Evolutionary conservation across 768 basidiomycete species (phyloP), one percentile per base, ranked within the genome.

Genomic region (Lactifluus volemus): DNA sequence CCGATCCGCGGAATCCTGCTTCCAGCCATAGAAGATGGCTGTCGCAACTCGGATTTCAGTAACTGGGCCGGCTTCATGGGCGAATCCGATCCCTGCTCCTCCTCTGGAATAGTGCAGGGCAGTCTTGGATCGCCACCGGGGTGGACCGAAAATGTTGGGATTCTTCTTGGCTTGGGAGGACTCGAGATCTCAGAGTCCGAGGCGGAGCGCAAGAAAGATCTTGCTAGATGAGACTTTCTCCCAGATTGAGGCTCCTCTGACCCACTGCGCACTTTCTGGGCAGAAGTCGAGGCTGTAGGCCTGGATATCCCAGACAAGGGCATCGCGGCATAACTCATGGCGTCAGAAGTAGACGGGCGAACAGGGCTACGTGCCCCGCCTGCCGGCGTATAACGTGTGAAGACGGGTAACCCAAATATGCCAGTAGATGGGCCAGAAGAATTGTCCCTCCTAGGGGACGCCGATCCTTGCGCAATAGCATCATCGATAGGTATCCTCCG

Each of bases 1-100:
- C 73, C 73, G 30, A 72, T 71, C 12, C 73, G 57, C 4, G 73
- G 73, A n/a, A 74, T 74, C 59, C 66, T 70, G 56, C 73, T 74
- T 14, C 67, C 67, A 15, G 63, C 59, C n/a, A 66, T 61, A 14
- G 68, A 63, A 19, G 72, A 68, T 1, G 72, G 72, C 34, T 70
- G 71, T 30, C 71, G 65, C 30, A 72, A 36, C 14, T 47, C 63
- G 5, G 70, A 70, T 25, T 58, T 36, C 41, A 12, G n/a, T 10
- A n/a, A 53, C 39, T 55, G 59, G 53, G 14, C 56, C 25, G 15
- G 30, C 59, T 53, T 60, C 59, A 5, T 50, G 19, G 36, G 56
- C 11, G 32, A 55, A 36, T 15, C 45, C 2, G 34, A 49, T n/a
- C 48, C 30, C 1, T 17, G 58, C 9, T 67, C 60, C 34, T 68